Evolutionary conservation across 2,329 filamentous ascomycete species (phyloP).

Genomic region (Teratosphaeria nubilosa): DNA sequence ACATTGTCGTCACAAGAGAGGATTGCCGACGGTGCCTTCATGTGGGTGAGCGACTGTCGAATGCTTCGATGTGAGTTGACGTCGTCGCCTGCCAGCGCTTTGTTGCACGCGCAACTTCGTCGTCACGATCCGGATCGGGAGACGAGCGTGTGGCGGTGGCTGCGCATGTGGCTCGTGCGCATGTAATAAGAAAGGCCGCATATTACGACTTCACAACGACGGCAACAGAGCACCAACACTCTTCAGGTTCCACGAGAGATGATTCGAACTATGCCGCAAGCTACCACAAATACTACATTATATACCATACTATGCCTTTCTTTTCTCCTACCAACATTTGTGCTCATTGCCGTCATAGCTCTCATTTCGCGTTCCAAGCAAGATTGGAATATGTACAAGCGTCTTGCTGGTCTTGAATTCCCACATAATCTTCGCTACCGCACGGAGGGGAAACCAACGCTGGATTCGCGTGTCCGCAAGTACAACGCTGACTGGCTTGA

Average conservation of each 20-base stretch:
- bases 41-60: not conserved
- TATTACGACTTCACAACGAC: no score
- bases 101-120: not conserved
- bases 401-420: not conserved
- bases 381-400: not conserved
- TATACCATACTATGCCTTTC: not conserved
- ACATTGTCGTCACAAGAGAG: slow-evolving; percentile 6
- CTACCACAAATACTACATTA: not conserved
- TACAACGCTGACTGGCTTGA: not conserved
- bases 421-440: no score
- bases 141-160: not conserved
- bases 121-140: not conserved
- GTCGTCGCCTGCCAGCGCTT: not conserved
- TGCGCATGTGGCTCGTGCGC: not conserved
- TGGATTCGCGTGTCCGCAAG: no score
- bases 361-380: not conserved
- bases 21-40: slow-evolving; percentile 1
- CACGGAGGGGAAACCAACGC: not conserved
- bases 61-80: not conserved
- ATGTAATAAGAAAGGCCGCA: no score
- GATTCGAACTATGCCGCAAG: not conserved
- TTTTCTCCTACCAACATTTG: not conserved
- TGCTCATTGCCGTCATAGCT: not conserved
- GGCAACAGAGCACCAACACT: no score
- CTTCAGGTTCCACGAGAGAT: no score